phyloP scores from a whole-genome alignment of 1,284 basidiomycete genomes.

The Pholiota adiposa region DNA sequence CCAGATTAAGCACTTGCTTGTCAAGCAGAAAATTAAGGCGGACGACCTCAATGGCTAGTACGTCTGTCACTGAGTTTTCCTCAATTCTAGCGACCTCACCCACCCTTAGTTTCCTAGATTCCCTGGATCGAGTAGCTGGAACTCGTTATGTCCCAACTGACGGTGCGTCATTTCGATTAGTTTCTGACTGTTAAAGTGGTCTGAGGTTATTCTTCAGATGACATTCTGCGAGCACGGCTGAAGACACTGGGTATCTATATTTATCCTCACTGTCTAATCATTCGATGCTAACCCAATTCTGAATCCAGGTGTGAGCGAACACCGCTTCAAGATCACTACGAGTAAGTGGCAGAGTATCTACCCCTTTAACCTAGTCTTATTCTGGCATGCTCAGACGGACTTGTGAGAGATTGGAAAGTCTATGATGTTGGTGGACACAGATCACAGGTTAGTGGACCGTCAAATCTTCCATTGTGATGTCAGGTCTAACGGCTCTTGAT shows the following conservation, averaged over 20 bases:
- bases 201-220: slow-evolving; percentile 54
- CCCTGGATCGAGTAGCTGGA: slow-evolving; percentile 75
- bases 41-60: slow-evolving; percentile 71
- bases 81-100: slow-evolving; percentile 1
- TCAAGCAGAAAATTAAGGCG: slow-evolving; percentile 47
- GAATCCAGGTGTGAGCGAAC: slow-evolving; percentile 56
- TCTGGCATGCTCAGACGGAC: slow-evolving; percentile 26
- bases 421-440: slow-evolving; percentile 64
- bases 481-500: slow-evolving; percentile 10
- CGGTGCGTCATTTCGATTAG: slow-evolving; percentile 32
- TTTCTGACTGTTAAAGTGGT: background rate
- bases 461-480: background rate
- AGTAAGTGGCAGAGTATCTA: slow-evolving; percentile 13
- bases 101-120: slow-evolving; percentile 52
- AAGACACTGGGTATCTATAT: slow-evolving; percentile 77
- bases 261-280: slow-evolving; percentile 7
- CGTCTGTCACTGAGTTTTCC: slow-evolving; percentile 26
- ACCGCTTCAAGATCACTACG: slow-evolving; percentile 42
- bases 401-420: slow-evolving; percentile 44
- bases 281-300: slow-evolving; percentile 8
- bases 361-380: background rate
- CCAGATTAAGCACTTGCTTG: slow-evolving; percentile 48
- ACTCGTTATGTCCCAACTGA: slow-evolving; percentile 85
- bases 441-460: slow-evolving; percentile 48
- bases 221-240: slow-evolving; percentile 89